A percentile compares a stretch with the other conserved stretches of the same genome.
phyloP scores from a whole-genome alignment of 192 early-diverging fungal genomes.

The Umbelopsis sp. region DNA sequence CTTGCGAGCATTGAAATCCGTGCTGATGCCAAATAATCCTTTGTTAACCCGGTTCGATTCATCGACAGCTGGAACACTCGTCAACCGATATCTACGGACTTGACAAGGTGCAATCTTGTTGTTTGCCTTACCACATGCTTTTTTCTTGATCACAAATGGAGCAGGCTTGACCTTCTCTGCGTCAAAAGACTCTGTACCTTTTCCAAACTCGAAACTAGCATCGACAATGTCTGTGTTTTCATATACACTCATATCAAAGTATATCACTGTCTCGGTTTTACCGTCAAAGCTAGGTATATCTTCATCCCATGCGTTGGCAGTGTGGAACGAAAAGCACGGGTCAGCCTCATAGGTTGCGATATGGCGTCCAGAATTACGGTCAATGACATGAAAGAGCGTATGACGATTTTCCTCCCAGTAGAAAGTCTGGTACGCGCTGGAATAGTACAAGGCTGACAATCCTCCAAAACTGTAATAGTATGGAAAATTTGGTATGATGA shows the following conservation, averaged over 20 bases:
- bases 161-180: slow-evolving; percentile 20
- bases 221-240: slow-evolving; percentile 42
- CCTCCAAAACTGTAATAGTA: slow-evolving; percentile 44
- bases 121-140: slow-evolving; percentile 20
- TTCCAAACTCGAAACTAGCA: slow-evolving; percentile 38
- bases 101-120: slow-evolving; percentile 31
- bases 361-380: slow-evolving; percentile 39
- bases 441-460: slow-evolving; percentile 42
- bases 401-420: slow-evolving; percentile 44
- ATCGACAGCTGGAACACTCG: slow-evolving; percentile 23
- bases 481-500: slow-evolving; percentile 50
- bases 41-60: not conserved
- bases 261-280: slow-evolving; percentile 23
- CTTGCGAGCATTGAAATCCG: slow-evolving; percentile 23
- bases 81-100: slow-evolving; percentile 34
- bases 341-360: slow-evolving; percentile 47
- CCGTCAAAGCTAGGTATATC: slow-evolving; percentile 27
- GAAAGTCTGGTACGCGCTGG: slow-evolving; percentile 43
- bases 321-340: slow-evolving; percentile 48
- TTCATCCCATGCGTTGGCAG: slow-evolving; percentile 51
- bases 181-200: slow-evolving; percentile 2
- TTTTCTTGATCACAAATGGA: slow-evolving; percentile 30
- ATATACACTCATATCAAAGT: slow-evolving; percentile 36
- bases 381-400: slow-evolving; percentile 47
- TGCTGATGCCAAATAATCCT: not conserved